These are phyloP conservation scores for Diophrys sp. DNA, from an alignment of 73 alveolate genomes.

Conservation along the genomic window DNA sequence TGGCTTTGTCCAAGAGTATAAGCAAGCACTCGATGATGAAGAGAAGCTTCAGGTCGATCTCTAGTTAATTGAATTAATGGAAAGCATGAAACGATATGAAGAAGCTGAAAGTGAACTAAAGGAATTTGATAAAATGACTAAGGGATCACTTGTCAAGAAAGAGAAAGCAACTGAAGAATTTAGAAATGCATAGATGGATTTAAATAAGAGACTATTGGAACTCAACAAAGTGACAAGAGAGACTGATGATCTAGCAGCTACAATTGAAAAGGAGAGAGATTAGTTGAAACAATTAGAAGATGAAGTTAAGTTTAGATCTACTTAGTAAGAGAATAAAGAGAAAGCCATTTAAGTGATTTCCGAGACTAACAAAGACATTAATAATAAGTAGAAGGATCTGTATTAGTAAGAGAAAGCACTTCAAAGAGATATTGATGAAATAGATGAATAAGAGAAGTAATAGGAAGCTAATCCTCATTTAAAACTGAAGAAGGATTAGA, in stretches of 20 bases:
- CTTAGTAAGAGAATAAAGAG: too few relatives aligned
- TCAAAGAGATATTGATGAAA: too few relatives aligned
- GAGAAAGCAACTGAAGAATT: not conserved
- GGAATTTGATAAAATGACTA: not conserved
- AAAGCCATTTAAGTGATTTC: too few relatives aligned
- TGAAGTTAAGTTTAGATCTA: not conserved
- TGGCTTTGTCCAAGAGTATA: not conserved
- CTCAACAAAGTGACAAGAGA: not conserved
- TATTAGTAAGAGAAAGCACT: too few relatives aligned
- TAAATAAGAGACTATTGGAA: not conserved
- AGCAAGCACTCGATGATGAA: not conserved
- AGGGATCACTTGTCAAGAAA: not conserved
- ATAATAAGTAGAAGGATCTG: too few relatives aligned
- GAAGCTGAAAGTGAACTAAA: not conserved
- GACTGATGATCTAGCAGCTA: not conserved
- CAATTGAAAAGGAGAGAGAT: not conserved
- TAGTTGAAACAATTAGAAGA: too few relatives aligned
- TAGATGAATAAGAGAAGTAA: too few relatives aligned
- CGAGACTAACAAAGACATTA: too few relatives aligned
- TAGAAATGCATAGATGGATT: not conserved
- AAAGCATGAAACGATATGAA: not conserved
- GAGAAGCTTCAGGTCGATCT: not conserved
- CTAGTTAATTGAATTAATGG: not conserved
- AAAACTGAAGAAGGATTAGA: too few relatives aligned
- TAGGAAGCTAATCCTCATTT: too few relatives aligned